phyloP scores from a whole-genome alignment of 345 rosid genomes.

The Kernera saxatilis region DNA sequence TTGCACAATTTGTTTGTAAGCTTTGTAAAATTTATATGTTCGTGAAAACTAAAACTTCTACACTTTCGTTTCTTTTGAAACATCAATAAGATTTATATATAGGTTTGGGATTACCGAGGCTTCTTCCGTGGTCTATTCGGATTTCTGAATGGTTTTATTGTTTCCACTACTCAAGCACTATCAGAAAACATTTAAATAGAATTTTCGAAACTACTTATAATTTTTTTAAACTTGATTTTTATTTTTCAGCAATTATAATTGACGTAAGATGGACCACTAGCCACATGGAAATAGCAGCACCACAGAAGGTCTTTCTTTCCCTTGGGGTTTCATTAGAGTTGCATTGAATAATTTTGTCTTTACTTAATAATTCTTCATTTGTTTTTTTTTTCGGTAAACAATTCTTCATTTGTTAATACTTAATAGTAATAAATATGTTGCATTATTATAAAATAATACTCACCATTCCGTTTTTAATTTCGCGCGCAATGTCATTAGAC shows the following conservation, averaged over 20 bases:
- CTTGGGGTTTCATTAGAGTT: conserved; percentile 22
- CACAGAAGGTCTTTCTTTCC: conserved; percentile 16
- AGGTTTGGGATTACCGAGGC: conserved; percentile 15
- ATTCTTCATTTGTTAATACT: not conserved
- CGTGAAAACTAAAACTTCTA: not conserved
- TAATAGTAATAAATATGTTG: not conserved
- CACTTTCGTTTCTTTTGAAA: not conserved
- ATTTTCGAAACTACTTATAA: not conserved
- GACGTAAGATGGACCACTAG: conserved; percentile 25
- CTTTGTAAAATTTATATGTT: not conserved
- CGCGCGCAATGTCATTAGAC: not conserved
- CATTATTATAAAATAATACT: not conserved
- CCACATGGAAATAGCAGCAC: conserved; percentile 28
- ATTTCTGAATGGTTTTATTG: not conserved
- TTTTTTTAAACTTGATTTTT: not conserved
- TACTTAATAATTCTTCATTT: conserved; percentile 13
- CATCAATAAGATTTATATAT: not conserved
- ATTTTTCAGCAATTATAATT: not conserved
- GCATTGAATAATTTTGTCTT: conserved; percentile 31
- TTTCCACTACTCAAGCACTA: conserved; percentile 30
- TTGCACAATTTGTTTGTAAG: not conserved
- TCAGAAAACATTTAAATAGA: not conserved
- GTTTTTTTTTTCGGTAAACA: too few species aligned
- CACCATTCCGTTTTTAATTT: not conserved
- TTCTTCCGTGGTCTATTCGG: not conserved